These are phyloP conservation scores for Candida endomychidarum DNA, from an alignment of 805 yeast species.

Conservation along the genomic window DNA sequence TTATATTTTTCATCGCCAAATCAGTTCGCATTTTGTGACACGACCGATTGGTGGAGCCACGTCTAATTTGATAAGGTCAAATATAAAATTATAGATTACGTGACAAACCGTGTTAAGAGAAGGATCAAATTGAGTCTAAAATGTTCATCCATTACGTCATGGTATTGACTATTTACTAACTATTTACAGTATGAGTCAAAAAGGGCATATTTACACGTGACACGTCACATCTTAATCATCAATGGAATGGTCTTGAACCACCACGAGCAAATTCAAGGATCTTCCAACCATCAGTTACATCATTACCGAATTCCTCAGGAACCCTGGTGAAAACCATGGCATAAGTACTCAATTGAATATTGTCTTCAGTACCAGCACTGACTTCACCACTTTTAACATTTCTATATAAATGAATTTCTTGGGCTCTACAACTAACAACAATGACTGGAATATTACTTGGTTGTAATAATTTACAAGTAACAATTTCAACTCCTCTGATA, in stretches of 20 bases:
- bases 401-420: slow-evolving; percentile 87
- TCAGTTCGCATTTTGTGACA: not conserved
- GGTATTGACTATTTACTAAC: not conserved
- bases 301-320: slow-evolving; percentile 87
- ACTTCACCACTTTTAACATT: slow-evolving; percentile 89
- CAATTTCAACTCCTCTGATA: slow-evolving; percentile 91
- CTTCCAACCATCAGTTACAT: slow-evolving; percentile 96
- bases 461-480: slow-evolving; percentile 81
- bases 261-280: slow-evolving; percentile 92
- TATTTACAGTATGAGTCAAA: slow-evolving; percentile 4
- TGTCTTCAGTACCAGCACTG: slow-evolving; percentile 94
- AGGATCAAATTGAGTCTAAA: too few relatives aligned
- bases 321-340: slow-evolving; percentile 94
- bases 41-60: too few relatives aligned
- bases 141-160: too few relatives aligned
- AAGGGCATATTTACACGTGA: slow-evolving; percentile 1
- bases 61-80: too few relatives aligned
- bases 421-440: slow-evolving; percentile 94
- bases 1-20: not conserved
- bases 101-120: too few relatives aligned
- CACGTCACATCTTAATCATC: too few relatives aligned
- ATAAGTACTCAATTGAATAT: slow-evolving; percentile 88
- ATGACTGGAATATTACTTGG: slow-evolving; percentile 91
- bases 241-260: slow-evolving; percentile 77
- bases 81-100: too few relatives aligned